Base-by-base conservation (phyloP, 2,329 filamentous ascomycete species). In the Trichophyton schoenleinii region DNA sequence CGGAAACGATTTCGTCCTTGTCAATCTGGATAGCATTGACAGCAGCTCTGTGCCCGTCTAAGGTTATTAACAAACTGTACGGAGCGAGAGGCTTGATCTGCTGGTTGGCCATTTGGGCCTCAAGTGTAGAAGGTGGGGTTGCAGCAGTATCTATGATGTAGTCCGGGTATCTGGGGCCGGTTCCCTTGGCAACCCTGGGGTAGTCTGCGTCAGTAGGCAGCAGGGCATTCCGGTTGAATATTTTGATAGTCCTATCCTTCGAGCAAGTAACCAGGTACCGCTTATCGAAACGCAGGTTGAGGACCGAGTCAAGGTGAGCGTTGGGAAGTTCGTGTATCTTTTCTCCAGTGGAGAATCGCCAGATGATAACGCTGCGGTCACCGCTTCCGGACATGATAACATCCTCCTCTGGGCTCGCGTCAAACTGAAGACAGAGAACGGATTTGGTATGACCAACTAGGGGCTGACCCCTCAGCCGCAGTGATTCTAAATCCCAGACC, bases 1-100 rank as follows among this genome's bases (percentile, higher is more conserved):
- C 94, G 2, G 94, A 97, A 1, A 97, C 91, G 58, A 99, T 88
- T 67, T 94, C 88, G 63, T 88, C 82, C 13, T 85, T 88, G 60
- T 87, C 81, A 46, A 99, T 89, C 70, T 97, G 91, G 38, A 99
- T 94, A 0, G 94, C 92, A 70, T 99, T 99, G 58, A 99, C 92
- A 0, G 94, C 94, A 3, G 94, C 94, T 53, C 83, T 83, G 68
- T 99, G 94, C 1, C 92, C 92, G 64, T 88, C 83, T 7, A 99
- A 77, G 0, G 81, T 86, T 69, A 89, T 89, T 42, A 99, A 85
- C 68, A 91, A 81, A 13, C 83, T 86, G 70, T 87, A 96, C 0
- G 90, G 81, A 7, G 83, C 80, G 57, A 86, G 69, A 3, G 70
- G 66, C 63, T 72, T 74, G 53, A 77, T 72, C 38, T 73, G 68